phyloP scores from a whole-genome alignment of 345 rosid species.

The Brassica nigra region DNA sequence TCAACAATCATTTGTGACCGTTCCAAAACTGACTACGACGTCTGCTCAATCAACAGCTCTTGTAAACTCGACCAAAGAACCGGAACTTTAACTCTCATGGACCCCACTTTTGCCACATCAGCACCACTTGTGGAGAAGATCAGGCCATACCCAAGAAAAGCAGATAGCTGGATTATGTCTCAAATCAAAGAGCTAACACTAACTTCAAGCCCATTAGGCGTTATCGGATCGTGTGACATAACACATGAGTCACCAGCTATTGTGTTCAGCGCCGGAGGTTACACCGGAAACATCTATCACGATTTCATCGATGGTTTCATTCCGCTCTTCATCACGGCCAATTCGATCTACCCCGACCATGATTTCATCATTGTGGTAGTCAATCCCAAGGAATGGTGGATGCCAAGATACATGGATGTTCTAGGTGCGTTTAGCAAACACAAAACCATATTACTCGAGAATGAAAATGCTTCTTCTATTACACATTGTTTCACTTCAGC shows the following conservation, averaged over 20 bases:
- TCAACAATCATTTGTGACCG: slow-evolving; percentile 52
- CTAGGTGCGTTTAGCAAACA: slow-evolving; percentile 48
- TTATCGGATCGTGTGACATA: slow-evolving; percentile 37
- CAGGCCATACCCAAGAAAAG: slow-evolving; percentile 63
- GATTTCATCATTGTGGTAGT: slow-evolving; percentile 53
- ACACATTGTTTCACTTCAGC: slow-evolving; percentile 56
- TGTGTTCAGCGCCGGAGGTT: slow-evolving; percentile 63
- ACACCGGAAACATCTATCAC: slow-evolving; percentile 68
- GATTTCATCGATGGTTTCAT: slow-evolving; percentile 66
- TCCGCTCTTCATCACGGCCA: slow-evolving; percentile 63
- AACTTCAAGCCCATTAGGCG: slow-evolving; percentile 35
- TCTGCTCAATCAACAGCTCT: slow-evolving; percentile 56
- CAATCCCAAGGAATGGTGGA: slow-evolving; percentile 61
- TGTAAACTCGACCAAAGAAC: slow-evolving; percentile 42
- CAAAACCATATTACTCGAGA: slow-evolving; percentile 44
- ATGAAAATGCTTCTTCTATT: slow-evolving; percentile 42
- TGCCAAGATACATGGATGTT: slow-evolving; percentile 47
- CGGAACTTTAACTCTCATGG: slow-evolving; percentile 42
- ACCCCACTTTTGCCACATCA: slow-evolving; percentile 25
- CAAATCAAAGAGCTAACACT: slow-evolving; percentile 50
- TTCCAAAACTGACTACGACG: slow-evolving; percentile 47
- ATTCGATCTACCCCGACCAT: slow-evolving; percentile 40
- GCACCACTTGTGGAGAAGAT: slow-evolving; percentile 32
- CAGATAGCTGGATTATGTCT: slow-evolving; percentile 41
- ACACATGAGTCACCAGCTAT: slow-evolving; percentile 55